Percentiles rank a stretch among this genome's conserved stretches.
These are phyloP conservation scores for Fusarium sarcochroum DNA, from an alignment of 2,329 filamentous ascomycete species.

Conservation along the genomic window DNA sequence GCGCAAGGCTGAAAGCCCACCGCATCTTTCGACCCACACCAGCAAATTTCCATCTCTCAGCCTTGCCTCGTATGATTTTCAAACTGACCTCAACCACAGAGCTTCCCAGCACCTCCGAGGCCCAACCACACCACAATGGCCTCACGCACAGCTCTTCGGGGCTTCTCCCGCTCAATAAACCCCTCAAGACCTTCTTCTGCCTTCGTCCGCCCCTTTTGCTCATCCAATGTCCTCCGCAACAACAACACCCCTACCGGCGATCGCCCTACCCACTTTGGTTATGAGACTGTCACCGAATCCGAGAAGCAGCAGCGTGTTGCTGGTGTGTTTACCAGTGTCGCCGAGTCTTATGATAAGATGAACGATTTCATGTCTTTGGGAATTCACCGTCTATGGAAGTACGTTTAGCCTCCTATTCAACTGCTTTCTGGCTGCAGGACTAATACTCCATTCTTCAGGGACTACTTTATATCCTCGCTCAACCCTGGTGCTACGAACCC, in stretches of 20 bases:
- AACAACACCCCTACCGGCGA: slow-evolving; percentile 55
- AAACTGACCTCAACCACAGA: slow-evolving; percentile 43
- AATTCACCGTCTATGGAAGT: slow-evolving; percentile 96
- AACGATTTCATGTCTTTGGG: slow-evolving; percentile 99
- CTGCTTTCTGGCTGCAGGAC: neutral
- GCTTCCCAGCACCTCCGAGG: slow-evolving; percentile 25
- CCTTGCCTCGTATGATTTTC: slow-evolving; percentile 50
- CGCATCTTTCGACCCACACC: slow-evolving; percentile 30
- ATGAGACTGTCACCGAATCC: slow-evolving; percentile 84
- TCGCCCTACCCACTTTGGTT: slow-evolving; percentile 89
- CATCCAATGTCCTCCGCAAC: slow-evolving; percentile 47
- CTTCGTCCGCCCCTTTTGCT: slow-evolving; percentile 49
- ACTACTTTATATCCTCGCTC: slow-evolving; percentile 92
- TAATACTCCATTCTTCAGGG: slow-evolving; percentile 59
- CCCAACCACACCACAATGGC: slow-evolving; percentile 45
- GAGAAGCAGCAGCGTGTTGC: slow-evolving; percentile 82
- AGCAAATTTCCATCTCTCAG: slow-evolving; percentile 48
- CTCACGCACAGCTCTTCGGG: slow-evolving; percentile 50
- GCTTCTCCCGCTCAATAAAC: slow-evolving; percentile 46
- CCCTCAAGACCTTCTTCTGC: slow-evolving; percentile 28
- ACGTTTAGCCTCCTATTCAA: slow-evolving; percentile 44
- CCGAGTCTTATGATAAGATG: slow-evolving; percentile 96
- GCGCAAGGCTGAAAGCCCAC: slow-evolving; percentile 42
- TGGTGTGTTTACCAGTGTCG: slow-evolving; percentile 94
- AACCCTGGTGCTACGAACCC: slow-evolving; percentile 79